phyloP scores from a whole-genome alignment of 2,329 filamentous ascomycete species.

The Fusarium equiseti region DNA sequence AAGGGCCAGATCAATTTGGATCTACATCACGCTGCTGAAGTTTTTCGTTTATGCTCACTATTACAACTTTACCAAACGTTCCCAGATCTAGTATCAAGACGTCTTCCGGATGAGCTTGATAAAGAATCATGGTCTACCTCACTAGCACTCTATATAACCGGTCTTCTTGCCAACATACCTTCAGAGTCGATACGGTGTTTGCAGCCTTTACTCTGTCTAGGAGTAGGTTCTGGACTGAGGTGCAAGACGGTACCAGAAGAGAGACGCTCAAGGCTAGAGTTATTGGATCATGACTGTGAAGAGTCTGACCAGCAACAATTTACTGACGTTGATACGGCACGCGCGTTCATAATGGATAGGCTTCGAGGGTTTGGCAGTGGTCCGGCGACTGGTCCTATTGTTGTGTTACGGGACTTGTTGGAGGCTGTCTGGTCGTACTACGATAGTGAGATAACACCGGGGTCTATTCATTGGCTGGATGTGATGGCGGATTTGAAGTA shows the following conservation, averaged over 20 bases:
- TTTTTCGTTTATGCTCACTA: constrained; percentile 53
- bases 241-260: constrained; percentile 22
- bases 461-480: constrained; percentile 28
- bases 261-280: not conserved
- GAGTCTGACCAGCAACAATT: not conserved
- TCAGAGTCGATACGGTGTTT: constrained; percentile 26
- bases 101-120: constrained; percentile 42
- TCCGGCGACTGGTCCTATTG: constrained; percentile 22
- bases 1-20: constrained; percentile 36
- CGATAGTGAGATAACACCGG: constrained; percentile 29
- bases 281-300: not conserved
- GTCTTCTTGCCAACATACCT: constrained; percentile 14
- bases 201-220: constrained; percentile 23
- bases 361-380: constrained; percentile 5
- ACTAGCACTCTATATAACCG: constrained; percentile 28
- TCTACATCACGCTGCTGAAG: constrained; percentile 53
- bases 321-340: constrained; percentile 12
- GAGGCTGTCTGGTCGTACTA: constrained; percentile 32
- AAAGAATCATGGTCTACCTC: constrained; percentile 29
- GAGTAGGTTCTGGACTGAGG: constrained; percentile 22
- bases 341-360: constrained; percentile 28
- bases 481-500: constrained; percentile 31
- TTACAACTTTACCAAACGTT: constrained; percentile 57
- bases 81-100: constrained; percentile 50
- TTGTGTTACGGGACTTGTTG: constrained; percentile 27